Evolutionary conservation across 345 rosid genomes (phyloP).

Genomic region (Gossypium stocksii): DNA sequence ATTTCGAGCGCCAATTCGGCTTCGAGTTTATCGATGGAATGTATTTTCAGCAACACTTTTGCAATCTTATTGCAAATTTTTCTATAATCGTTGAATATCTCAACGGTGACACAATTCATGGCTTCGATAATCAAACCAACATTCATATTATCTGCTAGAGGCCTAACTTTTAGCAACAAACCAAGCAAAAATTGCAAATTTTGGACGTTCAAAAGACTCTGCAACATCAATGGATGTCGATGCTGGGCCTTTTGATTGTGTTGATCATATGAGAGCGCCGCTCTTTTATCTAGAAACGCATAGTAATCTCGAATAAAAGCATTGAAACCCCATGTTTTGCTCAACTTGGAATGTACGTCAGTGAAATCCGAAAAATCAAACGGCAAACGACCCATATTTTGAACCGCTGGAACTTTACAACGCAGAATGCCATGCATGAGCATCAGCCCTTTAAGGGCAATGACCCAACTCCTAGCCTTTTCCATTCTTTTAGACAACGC

Average conservation of each 20-base stretch:
- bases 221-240: constrained; percentile 22
- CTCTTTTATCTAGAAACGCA: constrained; percentile 57
- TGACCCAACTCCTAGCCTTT: constrained; percentile 65
- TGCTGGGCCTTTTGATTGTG: constrained; percentile 4
- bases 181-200: constrained; percentile 52
- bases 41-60: constrained; percentile 32
- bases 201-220: constrained; percentile 42
- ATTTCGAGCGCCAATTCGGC: constrained; percentile 45
- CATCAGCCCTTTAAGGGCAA: constrained; percentile 69
- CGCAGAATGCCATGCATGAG: constrained; percentile 79
- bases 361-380: constrained; percentile 67
- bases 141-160: constrained; percentile 39
- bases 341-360: constrained; percentile 30
- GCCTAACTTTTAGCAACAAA: constrained; percentile 56
- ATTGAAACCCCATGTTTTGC: constrained; percentile 43
- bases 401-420: constrained; percentile 41
- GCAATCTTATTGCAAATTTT: constrained; percentile 52
- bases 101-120: constrained; percentile 62
- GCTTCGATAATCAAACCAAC: constrained; percentile 54
- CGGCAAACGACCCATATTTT: constrained; percentile 50
- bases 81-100: constrained; percentile 56
- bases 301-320: constrained; percentile 58
- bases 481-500: constrained; percentile 47
- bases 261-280: constrained; percentile 20
- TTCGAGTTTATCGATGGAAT: constrained; percentile 35